Evolutionary conservation across 192 early-diverging fungal genomes (phyloP), one percentile per base, ranked within the genome.

Genomic region (Coemansia sp.): DNA sequence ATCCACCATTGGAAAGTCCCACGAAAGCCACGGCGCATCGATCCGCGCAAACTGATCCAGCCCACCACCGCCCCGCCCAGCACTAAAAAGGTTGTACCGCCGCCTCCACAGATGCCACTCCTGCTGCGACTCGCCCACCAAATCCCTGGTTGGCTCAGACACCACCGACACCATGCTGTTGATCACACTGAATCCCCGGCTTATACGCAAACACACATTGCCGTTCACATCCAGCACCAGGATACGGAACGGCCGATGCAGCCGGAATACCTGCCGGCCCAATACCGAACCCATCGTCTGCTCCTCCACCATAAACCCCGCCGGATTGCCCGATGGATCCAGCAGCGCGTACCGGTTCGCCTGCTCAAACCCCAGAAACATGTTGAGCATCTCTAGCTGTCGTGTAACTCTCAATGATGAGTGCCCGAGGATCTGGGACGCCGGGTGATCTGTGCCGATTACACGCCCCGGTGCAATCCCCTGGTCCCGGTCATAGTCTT

Each of bases 371-470:
- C 85, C 85, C 51, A 65, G 22, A 31, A 69, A 42, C 6, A 85
- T 69, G 51, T 91, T 94, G 61, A 94, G 62, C 82, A 93, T 89
- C 57, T 93, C 91, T 14, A 93, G 37, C 55, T 91, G 84, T 6
- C 91, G 41, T 1, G 64, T 67, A 37, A 67, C 58, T 0, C 49
- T 28, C 3, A 60, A 21, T 18, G 44, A 52, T 21, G 58, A 52
- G 4, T 52, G 50, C 11, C 23, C 23, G 0, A 60, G 37, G 13
- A 60, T 40, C 12, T 9, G 20, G 19, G 29, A 28, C 38, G 49
- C 37, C 5, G 13, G n/a, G 26, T 44, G 38, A 13, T 8, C 18
- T 23, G 4, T 21, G 3, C 13, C 19, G 6, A 45, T 19, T 8
- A 45, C 14, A 10, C 4, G 30, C 2, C 29, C 30, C 9, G 12